Percentiles rank a stretch among this genome's conserved stretches.
Conservation (phyloP, 2,329 filamentous ascomycete species). For the Fonsecaea pedrosoi region DNA sequence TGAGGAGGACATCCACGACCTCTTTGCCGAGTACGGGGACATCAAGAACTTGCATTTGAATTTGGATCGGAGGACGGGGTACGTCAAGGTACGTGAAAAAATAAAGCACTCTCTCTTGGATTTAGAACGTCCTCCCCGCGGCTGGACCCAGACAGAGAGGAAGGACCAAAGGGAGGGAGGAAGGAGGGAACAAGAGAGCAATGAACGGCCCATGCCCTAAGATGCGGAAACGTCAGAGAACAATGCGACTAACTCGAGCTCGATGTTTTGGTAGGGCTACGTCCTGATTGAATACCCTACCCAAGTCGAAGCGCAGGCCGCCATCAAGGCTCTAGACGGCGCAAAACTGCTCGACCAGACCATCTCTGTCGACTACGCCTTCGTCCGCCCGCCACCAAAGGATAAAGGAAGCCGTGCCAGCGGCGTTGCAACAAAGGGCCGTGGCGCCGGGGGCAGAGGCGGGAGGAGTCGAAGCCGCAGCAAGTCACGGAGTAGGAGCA, state of each 20-base stretch:
- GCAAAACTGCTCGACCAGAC: conserved; percentile 70
- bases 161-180: neutral
- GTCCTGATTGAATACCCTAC: conserved; percentile 71
- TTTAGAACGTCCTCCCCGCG: too few species aligned
- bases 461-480: conserved; percentile 54
- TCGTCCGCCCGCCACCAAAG: conserved; percentile 66
- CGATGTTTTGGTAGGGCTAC: conserved; percentile 60
- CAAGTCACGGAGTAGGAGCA: conserved; percentile 47
- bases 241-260: neutral
- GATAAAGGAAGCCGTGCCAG: conserved; percentile 52
- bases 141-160: neutral
- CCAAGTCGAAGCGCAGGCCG: conserved; percentile 66
- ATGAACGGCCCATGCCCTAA: neutral
- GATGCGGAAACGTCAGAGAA: neutral
- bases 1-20: conserved; percentile 70
- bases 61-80: conserved; percentile 69
- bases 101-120: too few species aligned
- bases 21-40: conserved; percentile 71
- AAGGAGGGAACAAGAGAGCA: neutral
- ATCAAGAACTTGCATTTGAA: conserved; percentile 73
- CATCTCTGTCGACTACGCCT: conserved; percentile 69
- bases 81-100: conserved; percentile 64
- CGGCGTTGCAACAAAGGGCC: conserved; percentile 25
- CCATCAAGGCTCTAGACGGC: conserved; percentile 67
- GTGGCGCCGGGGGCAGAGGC: conserved; percentile 47